Percentiles rank a stretch among this genome's conserved stretches.
phyloP scores from a whole-genome alignment of 257 asterid genomes.

The Scutellaria galericulata region DNA sequence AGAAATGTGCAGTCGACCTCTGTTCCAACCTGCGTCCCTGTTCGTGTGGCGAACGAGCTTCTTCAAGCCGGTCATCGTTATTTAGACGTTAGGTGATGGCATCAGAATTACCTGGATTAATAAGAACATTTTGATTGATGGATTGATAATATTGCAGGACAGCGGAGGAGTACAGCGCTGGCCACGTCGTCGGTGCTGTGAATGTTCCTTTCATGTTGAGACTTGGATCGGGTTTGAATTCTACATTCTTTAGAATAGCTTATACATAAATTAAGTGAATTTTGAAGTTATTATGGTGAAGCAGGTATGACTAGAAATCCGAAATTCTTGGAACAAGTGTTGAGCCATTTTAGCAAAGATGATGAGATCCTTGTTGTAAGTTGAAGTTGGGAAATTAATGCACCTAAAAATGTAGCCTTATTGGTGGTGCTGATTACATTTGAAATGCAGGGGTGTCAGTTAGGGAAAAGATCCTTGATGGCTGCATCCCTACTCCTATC shows the following conservation, averaged over 20 bases:
- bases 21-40: slow-evolving; percentile 72
- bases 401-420: not conserved
- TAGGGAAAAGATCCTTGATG: slow-evolving; percentile 74
- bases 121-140: not conserved
- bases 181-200: slow-evolving; percentile 71
- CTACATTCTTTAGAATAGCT: not conserved
- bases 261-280: too few relatives aligned
- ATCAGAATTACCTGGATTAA: too few relatives aligned
- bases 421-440: not conserved
- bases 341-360: slow-evolving; percentile 54
- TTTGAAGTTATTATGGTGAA: too few relatives aligned
- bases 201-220: slow-evolving; percentile 75
- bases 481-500: slow-evolving; percentile 74
- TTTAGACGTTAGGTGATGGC: slow-evolving; percentile 68
- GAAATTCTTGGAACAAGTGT: slow-evolving; percentile 56
- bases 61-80: slow-evolving; percentile 80
- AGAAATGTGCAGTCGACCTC: slow-evolving; percentile 40
- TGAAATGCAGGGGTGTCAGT: slow-evolving; percentile 67
- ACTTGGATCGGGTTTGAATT: slow-evolving; percentile 57
- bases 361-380: slow-evolving; percentile 85
- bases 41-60: slow-evolving; percentile 77
- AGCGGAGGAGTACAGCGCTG: slow-evolving; percentile 62
- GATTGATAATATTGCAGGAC: slow-evolving; percentile 50
- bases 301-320: slow-evolving; percentile 70
- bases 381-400: slow-evolving; percentile 36